Conservation (phyloP, 495 filamentous ascomycete genomes). For the Aspergillus haitiensis region DNA sequence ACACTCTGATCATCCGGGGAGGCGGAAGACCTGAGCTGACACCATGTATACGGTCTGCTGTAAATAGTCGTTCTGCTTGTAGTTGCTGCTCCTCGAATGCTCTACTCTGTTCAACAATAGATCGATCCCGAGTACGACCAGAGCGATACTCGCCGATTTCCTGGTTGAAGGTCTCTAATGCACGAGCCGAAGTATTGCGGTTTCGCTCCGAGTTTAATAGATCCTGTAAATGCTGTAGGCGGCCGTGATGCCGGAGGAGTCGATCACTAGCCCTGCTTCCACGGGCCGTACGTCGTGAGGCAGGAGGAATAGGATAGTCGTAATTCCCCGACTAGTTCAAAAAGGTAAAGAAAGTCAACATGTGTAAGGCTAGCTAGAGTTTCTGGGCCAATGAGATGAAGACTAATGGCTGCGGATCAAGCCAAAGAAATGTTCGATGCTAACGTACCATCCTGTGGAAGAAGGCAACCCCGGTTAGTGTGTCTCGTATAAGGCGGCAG, state of each 20-base stretch:
- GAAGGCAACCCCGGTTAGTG: slow-evolving; percentile 6
- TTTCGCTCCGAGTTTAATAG: slow-evolving; percentile 39
- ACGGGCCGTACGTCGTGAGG: slow-evolving; percentile 43
- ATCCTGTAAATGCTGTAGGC: slow-evolving; percentile 44
- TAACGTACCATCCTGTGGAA: slow-evolving; percentile 26
- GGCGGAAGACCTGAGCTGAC: slow-evolving; percentile 13
- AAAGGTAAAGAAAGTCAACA: slow-evolving; percentile 24
- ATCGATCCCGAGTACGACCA: slow-evolving; percentile 24
- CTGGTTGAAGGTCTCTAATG: slow-evolving; percentile 40
- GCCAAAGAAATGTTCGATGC: background rate
- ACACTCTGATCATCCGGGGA: slow-evolving; percentile 16
- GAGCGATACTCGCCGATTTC: slow-evolving; percentile 38
- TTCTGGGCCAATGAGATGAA: background rate
- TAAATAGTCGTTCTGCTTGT: slow-evolving; percentile 15
- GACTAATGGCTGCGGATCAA: background rate
- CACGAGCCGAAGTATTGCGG: slow-evolving; percentile 40
- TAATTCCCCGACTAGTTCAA: slow-evolving; percentile 57
- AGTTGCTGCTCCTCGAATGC: slow-evolving; percentile 29
- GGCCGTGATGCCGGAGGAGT: slow-evolving; percentile 21
- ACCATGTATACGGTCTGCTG: slow-evolving; percentile 21
- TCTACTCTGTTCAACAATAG: slow-evolving; percentile 31
- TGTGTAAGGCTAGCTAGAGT: background rate
- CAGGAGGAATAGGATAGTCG: slow-evolving; percentile 48
- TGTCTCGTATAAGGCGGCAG: background rate
- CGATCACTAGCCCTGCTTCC: slow-evolving; percentile 23